These are phyloP conservation scores for Quercus alba DNA, from an alignment of 306 rosid species.

Conservation along the genomic window DNA sequence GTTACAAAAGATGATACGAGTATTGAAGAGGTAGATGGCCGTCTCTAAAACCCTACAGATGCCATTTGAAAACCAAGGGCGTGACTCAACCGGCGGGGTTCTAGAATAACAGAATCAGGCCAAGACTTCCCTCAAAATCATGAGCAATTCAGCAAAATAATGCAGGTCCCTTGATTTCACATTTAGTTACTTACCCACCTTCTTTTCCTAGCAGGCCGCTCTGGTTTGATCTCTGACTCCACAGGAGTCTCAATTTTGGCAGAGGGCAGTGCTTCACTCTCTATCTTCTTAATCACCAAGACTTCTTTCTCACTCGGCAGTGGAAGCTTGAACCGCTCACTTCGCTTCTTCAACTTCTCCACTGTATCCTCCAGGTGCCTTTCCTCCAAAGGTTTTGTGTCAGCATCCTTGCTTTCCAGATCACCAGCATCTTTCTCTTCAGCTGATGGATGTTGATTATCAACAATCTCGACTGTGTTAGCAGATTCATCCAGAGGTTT, in stretches of 20 bases:
- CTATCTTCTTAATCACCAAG: constrained; percentile 55
- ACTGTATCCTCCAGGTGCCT: constrained; percentile 87
- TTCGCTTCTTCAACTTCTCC: constrained; percentile 95
- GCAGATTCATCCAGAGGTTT: constrained; percentile 54
- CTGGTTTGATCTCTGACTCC: constrained; percentile 76
- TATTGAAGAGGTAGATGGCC: constrained; percentile 37
- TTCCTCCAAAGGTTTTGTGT: constrained; percentile 58
- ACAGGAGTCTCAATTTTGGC: constrained; percentile 56
- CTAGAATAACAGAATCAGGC: constrained; percentile 23
- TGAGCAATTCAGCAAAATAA: constrained; percentile 14
- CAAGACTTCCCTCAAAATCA: constrained; percentile 26
- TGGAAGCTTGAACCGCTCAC: constrained; percentile 98
- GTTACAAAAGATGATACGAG: constrained; percentile 47
- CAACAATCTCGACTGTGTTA: constrained; percentile 41
- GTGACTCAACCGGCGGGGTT: constrained; percentile 26
- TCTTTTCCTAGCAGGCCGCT: constrained; percentile 93
- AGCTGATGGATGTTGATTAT: constrained; percentile 38
- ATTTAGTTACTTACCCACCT: constrained; percentile 82
- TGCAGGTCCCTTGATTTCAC: constrained; percentile 10
- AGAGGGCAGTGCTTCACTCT: constrained; percentile 68
- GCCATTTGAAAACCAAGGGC: constrained; percentile 19
- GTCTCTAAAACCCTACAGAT: constrained; percentile 38
- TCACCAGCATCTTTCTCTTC: constrained; percentile 71
- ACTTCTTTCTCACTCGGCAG: constrained; percentile 94
- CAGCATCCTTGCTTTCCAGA: constrained; percentile 55